A percentile compares a stretch with the other conserved stretches of the same genome.
These are phyloP conservation scores for Ogataea nakhonphanomensis DNA, from an alignment of 805 yeast genomes.

Conservation along the genomic window DNA sequence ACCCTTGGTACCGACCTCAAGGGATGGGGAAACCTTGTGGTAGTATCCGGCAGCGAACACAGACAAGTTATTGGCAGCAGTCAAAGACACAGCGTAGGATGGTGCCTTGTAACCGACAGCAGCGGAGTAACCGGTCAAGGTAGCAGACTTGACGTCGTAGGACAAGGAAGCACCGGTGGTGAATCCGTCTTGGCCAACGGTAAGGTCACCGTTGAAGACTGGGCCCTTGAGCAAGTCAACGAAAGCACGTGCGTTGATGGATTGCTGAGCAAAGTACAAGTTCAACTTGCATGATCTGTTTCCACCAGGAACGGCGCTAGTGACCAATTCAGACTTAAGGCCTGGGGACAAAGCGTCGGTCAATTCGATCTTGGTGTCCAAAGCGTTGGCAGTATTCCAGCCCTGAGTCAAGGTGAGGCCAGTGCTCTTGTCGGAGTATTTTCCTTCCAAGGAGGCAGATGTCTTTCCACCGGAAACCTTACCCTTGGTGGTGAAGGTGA, in stretches of 20 bases:
- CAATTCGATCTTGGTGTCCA: slow-evolving; percentile 91
- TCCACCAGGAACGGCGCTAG: slow-evolving; percentile 82
- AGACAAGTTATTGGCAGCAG: slow-evolving; percentile 81
- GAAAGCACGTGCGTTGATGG: slow-evolving; percentile 90
- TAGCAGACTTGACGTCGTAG: slow-evolving; percentile 90
- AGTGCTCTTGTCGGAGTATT: slow-evolving; percentile 86
- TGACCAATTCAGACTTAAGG: slow-evolving; percentile 85
- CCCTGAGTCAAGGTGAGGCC: slow-evolving; percentile 96
- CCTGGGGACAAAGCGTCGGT: slow-evolving; percentile 92
- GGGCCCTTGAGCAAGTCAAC: slow-evolving; percentile 96
- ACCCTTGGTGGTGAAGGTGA: slow-evolving; percentile 90
- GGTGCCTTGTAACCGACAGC: slow-evolving; percentile 92
- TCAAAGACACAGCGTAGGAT: slow-evolving; percentile 78
- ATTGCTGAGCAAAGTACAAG: slow-evolving; percentile 87
- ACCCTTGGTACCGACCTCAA: slow-evolving; percentile 98
- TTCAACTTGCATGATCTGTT: slow-evolving; percentile 86
- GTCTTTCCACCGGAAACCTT: slow-evolving; percentile 78
- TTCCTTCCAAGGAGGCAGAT: slow-evolving; percentile 86
- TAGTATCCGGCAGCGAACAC: slow-evolving; percentile 93
- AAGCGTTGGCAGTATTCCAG: slow-evolving; percentile 91
- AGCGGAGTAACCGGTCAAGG: slow-evolving; percentile 89
- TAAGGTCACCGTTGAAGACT: slow-evolving; percentile 88
- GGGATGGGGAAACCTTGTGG: slow-evolving; percentile 88
- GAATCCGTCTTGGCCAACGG: slow-evolving; percentile 94
- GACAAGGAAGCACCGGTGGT: slow-evolving; percentile 97